phyloP scores from a whole-genome alignment of 2,329 filamentous ascomycete genomes.

The Penicillium rolfsii region DNA sequence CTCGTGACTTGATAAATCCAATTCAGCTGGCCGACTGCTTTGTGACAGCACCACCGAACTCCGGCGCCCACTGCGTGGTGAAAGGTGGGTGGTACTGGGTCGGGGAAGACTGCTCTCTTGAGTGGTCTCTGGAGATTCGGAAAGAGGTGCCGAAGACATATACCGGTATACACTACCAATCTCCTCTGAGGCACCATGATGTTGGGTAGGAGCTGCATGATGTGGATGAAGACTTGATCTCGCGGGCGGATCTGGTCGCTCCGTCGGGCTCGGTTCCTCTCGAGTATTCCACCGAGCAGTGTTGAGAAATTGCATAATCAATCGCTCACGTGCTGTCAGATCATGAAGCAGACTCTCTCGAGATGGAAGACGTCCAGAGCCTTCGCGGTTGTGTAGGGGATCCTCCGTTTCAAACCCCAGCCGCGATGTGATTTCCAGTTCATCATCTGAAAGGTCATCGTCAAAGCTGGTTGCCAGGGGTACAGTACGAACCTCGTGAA shows the following conservation, averaged over 20 bases:
- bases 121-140: conserved; percentile 36
- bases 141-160: conserved; percentile 38
- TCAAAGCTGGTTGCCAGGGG: conserved; percentile 35
- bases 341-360: conserved; percentile 45
- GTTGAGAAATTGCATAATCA: conserved; percentile 50
- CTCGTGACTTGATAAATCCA: conserved; percentile 29
- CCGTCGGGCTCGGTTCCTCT: conserved; percentile 37
- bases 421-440: conserved; percentile 29
- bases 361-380: conserved; percentile 33
- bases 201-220: conserved; percentile 32
- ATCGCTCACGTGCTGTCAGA: conserved; percentile 47
- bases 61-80: conserved; percentile 42
- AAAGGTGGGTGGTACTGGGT: conserved; percentile 3
- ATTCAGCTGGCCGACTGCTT: conserved; percentile 33
- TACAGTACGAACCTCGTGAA: conserved; percentile 41
- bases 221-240: conserved; percentile 35
- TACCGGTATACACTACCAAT: conserved; percentile 36
- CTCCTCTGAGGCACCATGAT: conserved; percentile 37
- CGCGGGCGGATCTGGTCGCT: conserved; percentile 35
- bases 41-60: conserved; percentile 49
- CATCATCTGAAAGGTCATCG: conserved; percentile 30
- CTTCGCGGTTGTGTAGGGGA: conserved; percentile 24
- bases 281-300: conserved; percentile 45
- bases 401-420: conserved; percentile 34
- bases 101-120: conserved; percentile 38